Evolutionary conservation across 192 early-diverging fungal genomes (phyloP), one percentile per base, ranked within the genome.

Genomic region (Phycomyces nitens): DNA sequence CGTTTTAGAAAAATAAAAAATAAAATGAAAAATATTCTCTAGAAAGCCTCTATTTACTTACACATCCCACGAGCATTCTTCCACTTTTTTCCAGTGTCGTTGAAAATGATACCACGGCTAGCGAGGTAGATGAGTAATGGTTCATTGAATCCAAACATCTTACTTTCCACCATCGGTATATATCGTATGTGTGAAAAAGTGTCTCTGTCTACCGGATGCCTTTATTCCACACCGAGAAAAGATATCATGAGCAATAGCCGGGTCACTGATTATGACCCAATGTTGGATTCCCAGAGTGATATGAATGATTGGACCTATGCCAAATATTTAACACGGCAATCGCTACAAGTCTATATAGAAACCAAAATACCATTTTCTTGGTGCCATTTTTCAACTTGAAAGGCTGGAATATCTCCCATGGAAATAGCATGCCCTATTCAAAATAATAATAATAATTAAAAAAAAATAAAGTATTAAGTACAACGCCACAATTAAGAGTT

Each of bases 231-330:
- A 23, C 5, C 22, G 20, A 47, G 22, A 24, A 8, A 60, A 60
- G 11, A 60, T 18, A 14, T 60, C 14, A 60, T 60, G 58, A 4
- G 58, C 58, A 47, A 60, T 38, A 22, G 5, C 15, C 26, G 58
- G 42, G 23, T 47, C 58, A 27, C 21, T 16, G 16, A 60, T 47
- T 14, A 27, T 44, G 7, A 60, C 11, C 40, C 40, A 60, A 20
- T 60, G 22, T n/a, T 60, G 58, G 27, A 60, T 42, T 21, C 58
- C 58, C 58, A 60, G 42, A 15, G 22, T 60, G 16, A 60, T 9
- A 14, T 42, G 42, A 21, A 60, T 18, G 24, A 60, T 60, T 0
- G 58, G 58, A 15, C 51, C 52, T 0, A 47, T 47, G 18, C 3
- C 3, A 6, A 47, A 47, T n/a, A 47, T 47, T n/a, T 2, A 6